Evolutionary conservation across 202 grass and related monocot species (phyloP), one percentile per base, ranked within the genome.

Genomic region (Musa balbisiana): DNA sequence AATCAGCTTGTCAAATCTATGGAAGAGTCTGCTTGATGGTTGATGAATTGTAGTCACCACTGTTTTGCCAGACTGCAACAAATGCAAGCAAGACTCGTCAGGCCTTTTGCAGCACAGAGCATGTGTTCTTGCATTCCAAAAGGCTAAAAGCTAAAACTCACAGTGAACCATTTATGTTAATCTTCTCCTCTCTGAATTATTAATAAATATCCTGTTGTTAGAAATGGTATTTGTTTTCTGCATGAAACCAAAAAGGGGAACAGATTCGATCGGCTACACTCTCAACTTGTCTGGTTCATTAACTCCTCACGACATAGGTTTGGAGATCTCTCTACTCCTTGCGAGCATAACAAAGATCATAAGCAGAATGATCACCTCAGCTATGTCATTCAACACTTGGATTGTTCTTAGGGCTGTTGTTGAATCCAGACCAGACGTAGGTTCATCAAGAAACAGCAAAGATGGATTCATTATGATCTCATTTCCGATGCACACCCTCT

Each of bases 401-500:
- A 94, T 75, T 25, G 85, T 98, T 70, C 91, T 81, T 22, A 98
- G 80, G 52, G 95, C 95, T 71, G 91, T 98, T 82, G 95, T 98
- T 60, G 95, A 98, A 83, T 98, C 95, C 63, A 98, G 64, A 50
- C 95, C 95, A 63, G 95, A 98, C 56, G 95, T 98, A 17, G 95
- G 95, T 72, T 98, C 95, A 58, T 98, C 95, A 55, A 98, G 91
- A 56, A 98, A 92, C 24, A 98, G 74, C 82, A 98, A 90, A 73
- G 95, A 98, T 15, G 95, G 95, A 49, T 94, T 98, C 53, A 94
- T 84, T 67, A 98, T 87, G 64, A 98, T 98, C 95, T 98, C 95
- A 64, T 89, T 93, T 50, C 95, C 95, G 24, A 98, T 98, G 73
- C 95, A 94, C 72, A 98, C 95, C 75, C 95, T 87, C 82, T 98